phyloP scores from a whole-genome alignment of 345 rosid genomes.

The thale cress (Arabidopsis thaliana) region DNA sequence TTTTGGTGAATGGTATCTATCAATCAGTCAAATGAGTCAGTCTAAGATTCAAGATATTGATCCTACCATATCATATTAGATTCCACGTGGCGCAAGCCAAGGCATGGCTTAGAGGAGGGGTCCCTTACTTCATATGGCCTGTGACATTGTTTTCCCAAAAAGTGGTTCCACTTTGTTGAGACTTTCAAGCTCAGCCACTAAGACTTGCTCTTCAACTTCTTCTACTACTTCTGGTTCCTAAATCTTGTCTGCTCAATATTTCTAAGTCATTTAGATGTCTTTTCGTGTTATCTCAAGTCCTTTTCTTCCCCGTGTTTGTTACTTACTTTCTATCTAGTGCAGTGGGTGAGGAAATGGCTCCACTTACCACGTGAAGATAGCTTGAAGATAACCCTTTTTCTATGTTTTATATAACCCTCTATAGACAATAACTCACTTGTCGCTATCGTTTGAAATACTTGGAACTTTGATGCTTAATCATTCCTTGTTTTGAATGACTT shows the following conservation, averaged over 20 bases:
- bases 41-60: slow-evolving; percentile 35
- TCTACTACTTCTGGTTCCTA: slow-evolving; percentile 27
- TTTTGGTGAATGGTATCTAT: slow-evolving; percentile 42
- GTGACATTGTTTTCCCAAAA: slow-evolving; percentile 34
- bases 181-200: slow-evolving; percentile 38
- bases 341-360: slow-evolving; percentile 45
- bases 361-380: slow-evolving; percentile 48
- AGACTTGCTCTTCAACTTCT: slow-evolving; percentile 22
- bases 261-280: slow-evolving; percentile 40
- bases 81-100: slow-evolving; percentile 46
- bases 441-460: slow-evolving; percentile 36
- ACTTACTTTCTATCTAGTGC: slow-evolving; percentile 45
- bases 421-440: slow-evolving; percentile 31
- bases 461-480: slow-evolving; percentile 30
- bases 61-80: slow-evolving; percentile 9
- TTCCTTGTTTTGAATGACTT: slow-evolving; percentile 32
- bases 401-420: slow-evolving; percentile 36
- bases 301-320: slow-evolving; percentile 41
- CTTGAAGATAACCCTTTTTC: slow-evolving; percentile 25
- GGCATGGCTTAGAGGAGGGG: slow-evolving; percentile 38
- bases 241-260: slow-evolving; percentile 33
- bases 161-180: slow-evolving; percentile 44
- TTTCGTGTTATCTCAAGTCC: slow-evolving; percentile 42
- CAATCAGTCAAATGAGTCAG: slow-evolving; percentile 38
- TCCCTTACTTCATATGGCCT: slow-evolving; percentile 41